Evolutionary conservation across 2,329 filamentous ascomycete genomes (phyloP), one percentile per base, ranked within the genome.

Genomic region (Alternaria burnsii): DNA sequence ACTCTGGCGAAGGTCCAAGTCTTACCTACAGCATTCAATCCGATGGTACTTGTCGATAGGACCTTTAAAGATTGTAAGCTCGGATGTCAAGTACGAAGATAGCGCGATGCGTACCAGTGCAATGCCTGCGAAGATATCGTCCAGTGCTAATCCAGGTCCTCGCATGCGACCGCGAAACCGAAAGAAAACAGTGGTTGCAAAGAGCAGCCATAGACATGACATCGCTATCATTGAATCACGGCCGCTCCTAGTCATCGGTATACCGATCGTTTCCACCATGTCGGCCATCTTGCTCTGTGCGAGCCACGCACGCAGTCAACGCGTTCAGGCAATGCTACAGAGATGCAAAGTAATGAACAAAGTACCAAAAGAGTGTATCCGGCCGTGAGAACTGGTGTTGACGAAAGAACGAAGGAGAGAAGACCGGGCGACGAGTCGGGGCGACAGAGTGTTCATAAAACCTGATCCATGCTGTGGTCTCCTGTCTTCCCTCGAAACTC

Each of bases 161-260:
- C 56, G 44, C 24, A 69, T 24, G 8, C 68, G 65, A 14, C 68
- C 68, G 11, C 52, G 20, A 16, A 68, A 38, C 9, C 68, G 66
- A 22, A 69, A 62, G 4, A 24, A 54, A 6, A 70, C 52, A 26
- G 58, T 61, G n/a, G 47, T 43, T 16, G 54, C 59, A 36, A 67
- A 65, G 18, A 70, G 10, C 5, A 68, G 36, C 68, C 68, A 70
- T 44, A 70, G 43, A 28, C 61, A 58, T 11, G 62, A 61, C 40
- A 68, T 66, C 3, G 66, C 68, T 59, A 69, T 68, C 36, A 70
- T 58, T 26, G 68, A 68, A 40, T 68, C 56, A 14, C 66, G 61
- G 10, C 65, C 63, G 55, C 62, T 65, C 41, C 48, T 43, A 48
- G 62, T 61, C 65, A 70, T 70, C 26, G 65, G 62, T 26, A 70